Evolutionary conservation across 768 basidiomycete genomes (phyloP), one percentile per base, ranked within the genome.

Genomic region (Trametes cinnabarina): DNA sequence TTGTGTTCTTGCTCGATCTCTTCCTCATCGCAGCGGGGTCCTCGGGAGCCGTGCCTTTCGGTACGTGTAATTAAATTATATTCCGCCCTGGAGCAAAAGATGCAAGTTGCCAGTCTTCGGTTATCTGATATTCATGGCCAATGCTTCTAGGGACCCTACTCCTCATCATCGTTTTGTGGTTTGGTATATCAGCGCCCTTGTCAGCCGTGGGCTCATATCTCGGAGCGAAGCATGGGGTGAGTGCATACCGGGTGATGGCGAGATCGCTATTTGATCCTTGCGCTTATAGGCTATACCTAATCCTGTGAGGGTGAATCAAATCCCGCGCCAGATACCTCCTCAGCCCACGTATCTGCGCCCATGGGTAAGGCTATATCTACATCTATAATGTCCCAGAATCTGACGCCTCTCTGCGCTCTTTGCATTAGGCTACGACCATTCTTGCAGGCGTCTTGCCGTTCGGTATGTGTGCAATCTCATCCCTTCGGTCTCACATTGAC

Each of bases 31-130:
- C 81, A 2, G 88, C 90, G 15, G 86, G 86, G 3, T 94, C 94
- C 2, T 96, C 95, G 5, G 96, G 96, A 9, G 96, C 96, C 11
- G 93, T 99, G 41, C 96, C 96, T 3, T 96, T 98, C 70, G 92
- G 95, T 85, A 64, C 54, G 76, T 70, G 12, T 26, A 11, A n/a
- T 47, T 30, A 17, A 22, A 30, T 12, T 26, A 37, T 22, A 52
- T 15, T 34, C 34, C 53, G 53, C 46, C 15, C 6, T 37, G 14
- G 25, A 22, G 28, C 60, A 37, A n/a, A 26, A 28, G 57, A 22
- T n/a, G n/a, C n/a, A n/a, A 15, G 25, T 39, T 17, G 42, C 41
- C 32, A 9, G 5, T 25, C 20, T 5, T 32, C 11, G 37, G 19
- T 47, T 9, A 40, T 15, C 23, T 44, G 28, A 15, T 34, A 22